phyloP scores from a whole-genome alignment of 148 eudicot species.

The Camellia japonica region DNA sequence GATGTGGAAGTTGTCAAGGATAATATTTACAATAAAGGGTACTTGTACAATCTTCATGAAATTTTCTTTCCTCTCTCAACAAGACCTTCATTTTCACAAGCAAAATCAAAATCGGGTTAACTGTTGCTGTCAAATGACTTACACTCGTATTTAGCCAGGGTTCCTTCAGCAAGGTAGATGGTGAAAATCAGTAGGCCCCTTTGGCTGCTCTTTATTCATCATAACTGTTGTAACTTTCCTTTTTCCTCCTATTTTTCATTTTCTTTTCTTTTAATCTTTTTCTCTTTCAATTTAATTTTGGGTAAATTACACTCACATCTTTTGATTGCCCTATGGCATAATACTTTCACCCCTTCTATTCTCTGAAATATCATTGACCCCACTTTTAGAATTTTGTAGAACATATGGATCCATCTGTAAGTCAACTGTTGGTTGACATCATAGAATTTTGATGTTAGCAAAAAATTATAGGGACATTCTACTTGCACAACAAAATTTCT shows the following conservation, averaged over 20 bases:
- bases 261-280: not conserved
- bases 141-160: not conserved
- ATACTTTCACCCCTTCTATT: no score
- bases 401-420: no score
- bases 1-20: slow-evolving; percentile 43
- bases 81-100: slow-evolving; percentile 49
- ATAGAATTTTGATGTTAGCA: no score
- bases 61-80: slow-evolving; percentile 67
- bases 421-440: no score
- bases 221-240: not conserved
- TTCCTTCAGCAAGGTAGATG: slow-evolving; percentile 1
- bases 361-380: no score
- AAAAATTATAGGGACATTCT: no score
- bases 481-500: no score
- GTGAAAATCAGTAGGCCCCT: not conserved
- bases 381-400: no score
- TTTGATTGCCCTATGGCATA: no score
- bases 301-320: no score
- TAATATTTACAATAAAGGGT: slow-evolving; percentile 74
- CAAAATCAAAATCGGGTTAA: slow-evolving; percentile 60
- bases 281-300: no score
- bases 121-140: not conserved
- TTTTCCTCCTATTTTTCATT: not conserved
- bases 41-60: slow-evolving; percentile 56
- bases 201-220: slow-evolving; percentile 4